Percentiles rank a stretch among this genome's conserved stretches.
phyloP scores from a whole-genome alignment of 2,329 filamentous ascomycete genomes.

The Simplicillium aogashimaense region DNA sequence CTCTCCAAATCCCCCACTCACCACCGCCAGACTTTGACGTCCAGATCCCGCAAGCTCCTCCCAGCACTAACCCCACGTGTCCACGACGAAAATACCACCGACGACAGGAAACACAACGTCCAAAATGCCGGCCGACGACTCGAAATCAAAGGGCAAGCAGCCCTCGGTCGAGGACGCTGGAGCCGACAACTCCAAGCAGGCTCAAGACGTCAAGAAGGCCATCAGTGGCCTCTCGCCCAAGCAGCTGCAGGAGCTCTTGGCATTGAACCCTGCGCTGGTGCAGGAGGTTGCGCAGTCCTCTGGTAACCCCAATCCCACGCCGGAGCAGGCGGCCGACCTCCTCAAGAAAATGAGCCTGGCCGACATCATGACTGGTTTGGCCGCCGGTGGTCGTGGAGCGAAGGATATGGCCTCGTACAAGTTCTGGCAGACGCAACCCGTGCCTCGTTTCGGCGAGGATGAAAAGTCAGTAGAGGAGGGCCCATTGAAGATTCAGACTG shows the following conservation, averaged over 20 bases:
- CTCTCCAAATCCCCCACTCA: too few relatives aligned
- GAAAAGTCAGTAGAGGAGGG: conserved; percentile 58
- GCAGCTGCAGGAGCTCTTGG: conserved; percentile 56
- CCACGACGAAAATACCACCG: too few relatives aligned
- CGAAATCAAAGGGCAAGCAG: background rate
- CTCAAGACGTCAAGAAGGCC: conserved; percentile 37
- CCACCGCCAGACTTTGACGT: too few relatives aligned
- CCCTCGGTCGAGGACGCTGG: background rate
- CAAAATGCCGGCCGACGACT: too few relatives aligned
- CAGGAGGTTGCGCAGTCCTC: conserved; percentile 37
- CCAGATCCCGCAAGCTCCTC: too few relatives aligned
- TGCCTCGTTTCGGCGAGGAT: conserved; percentile 67
- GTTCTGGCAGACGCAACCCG: conserved; percentile 97
- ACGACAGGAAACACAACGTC: too few relatives aligned
- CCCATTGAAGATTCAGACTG: conserved; percentile 70
- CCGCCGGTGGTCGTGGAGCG: conserved; percentile 73
- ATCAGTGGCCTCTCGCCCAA: conserved; percentile 43
- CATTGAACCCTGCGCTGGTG: conserved; percentile 63
- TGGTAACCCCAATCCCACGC: conserved; percentile 22
- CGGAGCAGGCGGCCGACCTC: conserved; percentile 37
- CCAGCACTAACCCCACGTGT: too few relatives aligned
- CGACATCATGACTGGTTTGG: conserved; percentile 65
- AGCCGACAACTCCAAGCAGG: conserved; percentile 13
- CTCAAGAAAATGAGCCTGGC: conserved; percentile 56
- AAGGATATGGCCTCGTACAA: conserved; percentile 98